Conservation (phyloP, 2,329 filamentous ascomycete genomes). For the Penicillium capsulatum region DNA sequence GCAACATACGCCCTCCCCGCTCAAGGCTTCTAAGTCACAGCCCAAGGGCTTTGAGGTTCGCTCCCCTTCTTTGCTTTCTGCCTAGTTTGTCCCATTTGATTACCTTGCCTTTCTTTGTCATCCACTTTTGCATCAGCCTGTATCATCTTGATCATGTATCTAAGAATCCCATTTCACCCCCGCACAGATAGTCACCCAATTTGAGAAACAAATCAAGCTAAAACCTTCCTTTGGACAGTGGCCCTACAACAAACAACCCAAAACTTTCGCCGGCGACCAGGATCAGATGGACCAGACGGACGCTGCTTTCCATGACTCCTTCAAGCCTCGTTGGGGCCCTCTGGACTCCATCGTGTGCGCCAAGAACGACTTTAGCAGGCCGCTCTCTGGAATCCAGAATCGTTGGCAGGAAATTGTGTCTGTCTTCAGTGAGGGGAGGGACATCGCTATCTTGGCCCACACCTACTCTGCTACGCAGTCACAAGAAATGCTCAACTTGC, state of each 20-base stretch:
- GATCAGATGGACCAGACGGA: constrained; percentile 60
- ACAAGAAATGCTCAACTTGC: constrained; percentile 32
- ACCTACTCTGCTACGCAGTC: constrained; percentile 20
- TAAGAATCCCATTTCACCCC: constrained; percentile 12
- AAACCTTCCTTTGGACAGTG: constrained; percentile 57
- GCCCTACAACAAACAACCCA: constrained; percentile 77
- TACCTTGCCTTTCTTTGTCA: constrained; percentile 44
- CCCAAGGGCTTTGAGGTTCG: constrained; percentile 83
- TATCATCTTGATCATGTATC: constrained; percentile 17
- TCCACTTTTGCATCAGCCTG: constrained; percentile 2
- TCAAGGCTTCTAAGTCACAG: constrained; percentile 55
- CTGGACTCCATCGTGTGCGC: constrained; percentile 68
- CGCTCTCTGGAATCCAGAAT: constrained; percentile 28
- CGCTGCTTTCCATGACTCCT: constrained; percentile 64
- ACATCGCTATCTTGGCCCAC: constrained; percentile 29
- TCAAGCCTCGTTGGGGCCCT: constrained; percentile 75
- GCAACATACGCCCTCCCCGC: constrained; percentile 44
- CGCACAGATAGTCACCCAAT: constrained; percentile 32
- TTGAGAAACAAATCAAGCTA: constrained; percentile 39
- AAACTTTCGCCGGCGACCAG: constrained; percentile 61
- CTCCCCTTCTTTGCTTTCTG: constrained; percentile 41
- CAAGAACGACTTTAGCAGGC: constrained; percentile 37
- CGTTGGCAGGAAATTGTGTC: constrained; percentile 54
- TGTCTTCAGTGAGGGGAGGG: constrained; percentile 32
- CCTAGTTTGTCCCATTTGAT: constrained; percentile 33